Conservation (phyloP, 805 yeast genomes). For the Naumovozyma castellii region DNA sequence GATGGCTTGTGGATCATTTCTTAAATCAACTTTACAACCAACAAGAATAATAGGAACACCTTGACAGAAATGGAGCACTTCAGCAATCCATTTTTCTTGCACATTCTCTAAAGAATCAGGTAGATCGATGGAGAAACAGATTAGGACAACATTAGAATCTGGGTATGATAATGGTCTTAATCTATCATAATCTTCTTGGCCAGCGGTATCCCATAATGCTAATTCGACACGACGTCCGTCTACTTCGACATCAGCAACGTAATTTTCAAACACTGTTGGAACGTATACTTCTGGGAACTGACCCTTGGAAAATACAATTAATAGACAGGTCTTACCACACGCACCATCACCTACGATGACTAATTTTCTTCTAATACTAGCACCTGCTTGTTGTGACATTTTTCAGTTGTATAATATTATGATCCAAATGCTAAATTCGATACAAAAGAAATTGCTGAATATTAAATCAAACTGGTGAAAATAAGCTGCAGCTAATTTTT, state of each 20-base stretch:
- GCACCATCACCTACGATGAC: slow-evolving; percentile 97
- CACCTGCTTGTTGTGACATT: slow-evolving; percentile 28
- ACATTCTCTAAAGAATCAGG: slow-evolving; percentile 90
- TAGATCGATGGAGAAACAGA: slow-evolving; percentile 81
- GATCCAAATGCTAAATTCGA: too few relatives aligned
- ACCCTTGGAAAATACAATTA: slow-evolving; percentile 78
- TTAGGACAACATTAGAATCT: slow-evolving; percentile 81
- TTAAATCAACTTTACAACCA: slow-evolving; percentile 83
- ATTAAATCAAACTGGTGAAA: too few relatives aligned
- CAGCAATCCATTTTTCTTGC: slow-evolving; percentile 91
- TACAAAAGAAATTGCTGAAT: not conserved
- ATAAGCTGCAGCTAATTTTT: too few relatives aligned
- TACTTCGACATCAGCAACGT: slow-evolving; percentile 89
- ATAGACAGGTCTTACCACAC: slow-evolving; percentile 88
- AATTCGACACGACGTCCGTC: slow-evolving; percentile 86
- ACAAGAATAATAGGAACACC: slow-evolving; percentile 87
- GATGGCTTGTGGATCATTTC: slow-evolving; percentile 69
- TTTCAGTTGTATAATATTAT: not conserved
- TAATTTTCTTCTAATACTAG: slow-evolving; percentile 55
- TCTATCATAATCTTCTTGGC: slow-evolving; percentile 95
- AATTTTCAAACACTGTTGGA: slow-evolving; percentile 93
- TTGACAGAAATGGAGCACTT: slow-evolving; percentile 86
- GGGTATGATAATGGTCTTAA: slow-evolving; percentile 85
- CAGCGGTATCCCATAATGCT: slow-evolving; percentile 97
- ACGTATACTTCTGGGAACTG: slow-evolving; percentile 89